Evolutionary conservation across 371 early-diverging fungal genomes (phyloP).

Genomic region (Apophysomyces sp.): DNA sequence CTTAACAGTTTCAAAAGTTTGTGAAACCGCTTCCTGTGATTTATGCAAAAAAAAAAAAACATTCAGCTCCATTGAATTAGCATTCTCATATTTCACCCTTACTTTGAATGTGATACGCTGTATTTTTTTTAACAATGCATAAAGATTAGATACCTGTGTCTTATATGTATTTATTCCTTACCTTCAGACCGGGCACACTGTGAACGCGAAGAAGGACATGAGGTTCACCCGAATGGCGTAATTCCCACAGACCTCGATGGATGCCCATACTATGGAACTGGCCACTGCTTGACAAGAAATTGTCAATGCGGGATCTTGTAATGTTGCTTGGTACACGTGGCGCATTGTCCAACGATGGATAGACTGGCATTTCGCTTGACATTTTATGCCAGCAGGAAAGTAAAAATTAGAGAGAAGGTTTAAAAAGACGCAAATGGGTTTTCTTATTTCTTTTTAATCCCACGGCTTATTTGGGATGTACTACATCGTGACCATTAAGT

Average conservation of each 20-base stretch:
- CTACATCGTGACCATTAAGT: neutral
- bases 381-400: neutral
- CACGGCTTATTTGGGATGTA: neutral
- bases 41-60: constrained; percentile 2
- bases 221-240: constrained; percentile 27
- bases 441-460: neutral
- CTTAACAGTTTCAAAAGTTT: constrained; percentile 30
- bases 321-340: constrained; percentile 42
- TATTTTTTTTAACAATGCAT: too few relatives aligned
- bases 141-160: too few relatives aligned
- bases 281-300: constrained; percentile 37
- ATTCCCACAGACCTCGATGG: constrained; percentile 34
- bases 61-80: neutral
- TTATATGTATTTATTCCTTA: constrained; percentile 6
- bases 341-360: constrained; percentile 32
- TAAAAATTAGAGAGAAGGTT: neutral
- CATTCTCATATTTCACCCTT: constrained; percentile 4
- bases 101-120: constrained; percentile 46
- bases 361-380: neutral
- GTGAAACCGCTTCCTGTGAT: constrained; percentile 40
- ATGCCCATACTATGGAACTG: constrained; percentile 51
- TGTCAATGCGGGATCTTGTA: constrained; percentile 37
- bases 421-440: neutral
- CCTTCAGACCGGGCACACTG: constrained; percentile 76
- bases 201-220: constrained; percentile 54